A percentile compares a stretch with the other conserved stretches of the same genome.
These are phyloP conservation scores for Megacollybia platyphylla DNA, from an alignment of 1,284 basidiomycete species.

Conservation along the genomic window DNA sequence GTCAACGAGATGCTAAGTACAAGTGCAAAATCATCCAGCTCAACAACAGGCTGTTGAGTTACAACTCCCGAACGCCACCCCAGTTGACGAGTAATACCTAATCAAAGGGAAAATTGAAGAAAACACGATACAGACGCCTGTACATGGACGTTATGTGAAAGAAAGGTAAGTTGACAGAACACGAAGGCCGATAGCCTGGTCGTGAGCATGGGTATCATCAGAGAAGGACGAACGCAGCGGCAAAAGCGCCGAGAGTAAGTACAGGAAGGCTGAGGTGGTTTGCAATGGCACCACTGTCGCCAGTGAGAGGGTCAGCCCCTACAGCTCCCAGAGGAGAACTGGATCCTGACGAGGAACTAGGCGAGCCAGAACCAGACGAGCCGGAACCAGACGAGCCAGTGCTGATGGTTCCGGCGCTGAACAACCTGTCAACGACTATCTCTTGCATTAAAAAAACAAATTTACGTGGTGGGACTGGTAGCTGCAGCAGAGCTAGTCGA, in stretches of 20 bases:
- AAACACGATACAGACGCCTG: background rate
- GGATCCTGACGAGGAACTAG: conserved; percentile 7
- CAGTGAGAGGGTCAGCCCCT: conserved; percentile 23
- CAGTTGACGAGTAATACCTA: background rate
- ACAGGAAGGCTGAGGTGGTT: conserved; percentile 23
- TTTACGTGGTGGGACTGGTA: background rate
- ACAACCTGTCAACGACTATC: too few relatives aligned
- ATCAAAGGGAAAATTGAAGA: background rate
- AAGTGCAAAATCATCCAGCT: background rate
- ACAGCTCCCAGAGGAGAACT: conserved; percentile 33
- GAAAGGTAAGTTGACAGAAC: background rate
- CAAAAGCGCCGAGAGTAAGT: conserved; percentile 22
- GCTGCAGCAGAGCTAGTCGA: conserved; percentile 8
- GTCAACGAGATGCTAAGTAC: background rate
- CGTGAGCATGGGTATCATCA: conserved; percentile 5
- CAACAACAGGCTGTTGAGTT: background rate
- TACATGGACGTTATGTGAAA: background rate
- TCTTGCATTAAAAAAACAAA: too few relatives aligned
- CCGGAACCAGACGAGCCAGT: conserved; percentile 10
- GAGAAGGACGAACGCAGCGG: conserved; percentile 19
- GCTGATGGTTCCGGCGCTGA: too few relatives aligned
- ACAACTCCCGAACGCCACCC: background rate
- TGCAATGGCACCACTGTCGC: conserved; percentile 16
- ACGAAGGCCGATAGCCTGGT: background rate
- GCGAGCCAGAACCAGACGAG: background rate